A percentile compares a stretch with the other conserved stretches of the same genome.
Conservation (phyloP, 2,329 filamentous ascomycete genomes). For the Cytospora mali region DNA sequence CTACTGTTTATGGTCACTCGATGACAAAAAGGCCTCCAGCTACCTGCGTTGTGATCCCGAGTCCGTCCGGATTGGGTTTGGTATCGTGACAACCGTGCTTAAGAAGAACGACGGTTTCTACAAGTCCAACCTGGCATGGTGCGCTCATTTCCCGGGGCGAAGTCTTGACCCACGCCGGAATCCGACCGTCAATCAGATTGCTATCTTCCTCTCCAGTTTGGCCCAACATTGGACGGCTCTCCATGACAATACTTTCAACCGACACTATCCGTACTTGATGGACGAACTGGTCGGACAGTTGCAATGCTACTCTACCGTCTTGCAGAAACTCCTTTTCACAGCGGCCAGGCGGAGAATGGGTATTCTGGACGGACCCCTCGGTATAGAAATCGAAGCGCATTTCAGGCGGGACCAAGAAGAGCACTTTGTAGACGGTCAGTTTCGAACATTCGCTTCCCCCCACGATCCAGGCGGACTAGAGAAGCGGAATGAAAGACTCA, state of each 20-base stretch:
- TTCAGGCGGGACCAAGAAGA: conserved; percentile 34
- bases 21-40: conserved; percentile 23
- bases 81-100: conserved; percentile 40
- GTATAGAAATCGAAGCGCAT: conserved; percentile 29
- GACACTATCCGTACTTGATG: conserved; percentile 38
- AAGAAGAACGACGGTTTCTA: conserved; percentile 42
- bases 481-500: conserved; percentile 28
- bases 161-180: conserved; percentile 29
- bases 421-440: conserved; percentile 21
- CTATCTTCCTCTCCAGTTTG: conserved; percentile 48
- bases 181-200: conserved; percentile 39
- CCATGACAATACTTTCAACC: conserved; percentile 25
- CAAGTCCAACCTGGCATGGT: conserved; percentile 36
- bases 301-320: conserved; percentile 34
- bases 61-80: conserved; percentile 40
- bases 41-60: conserved; percentile 14
- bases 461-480: conserved; percentile 24
- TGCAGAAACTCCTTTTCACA: conserved; percentile 39
- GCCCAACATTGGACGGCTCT: conserved; percentile 44
- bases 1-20: conserved; percentile 58
- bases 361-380: conserved; percentile 29
- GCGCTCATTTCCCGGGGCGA: conserved; percentile 41
- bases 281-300: conserved; percentile 39
- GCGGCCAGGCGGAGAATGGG: conserved; percentile 34
- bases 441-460: conserved; percentile 1